Conservation (phyloP, 305 asterid genomes). For the Solanum hybrid region DNA sequence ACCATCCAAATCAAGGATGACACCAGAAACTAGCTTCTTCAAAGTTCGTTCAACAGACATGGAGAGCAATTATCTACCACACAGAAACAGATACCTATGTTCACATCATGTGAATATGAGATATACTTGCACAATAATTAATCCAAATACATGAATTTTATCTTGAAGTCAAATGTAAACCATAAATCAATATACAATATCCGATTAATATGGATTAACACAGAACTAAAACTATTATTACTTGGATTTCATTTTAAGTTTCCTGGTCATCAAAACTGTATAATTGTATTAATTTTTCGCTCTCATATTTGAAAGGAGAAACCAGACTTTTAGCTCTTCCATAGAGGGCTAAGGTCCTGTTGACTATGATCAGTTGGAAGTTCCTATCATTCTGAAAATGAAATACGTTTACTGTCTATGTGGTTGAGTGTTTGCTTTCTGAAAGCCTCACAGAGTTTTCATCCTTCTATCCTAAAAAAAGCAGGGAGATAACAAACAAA, state of each 20-base stretch:
- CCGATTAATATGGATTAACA: background rate
- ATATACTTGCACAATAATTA: background rate
- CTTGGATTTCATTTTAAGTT: background rate
- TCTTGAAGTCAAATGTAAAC: background rate
- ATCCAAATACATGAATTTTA: background rate
- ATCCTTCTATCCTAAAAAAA: background rate
- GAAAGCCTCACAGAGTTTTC: background rate
- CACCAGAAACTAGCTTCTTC: constrained; percentile 59
- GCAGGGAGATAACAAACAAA: background rate
- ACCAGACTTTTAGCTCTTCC: background rate
- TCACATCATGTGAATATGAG: background rate
- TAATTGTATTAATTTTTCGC: background rate
- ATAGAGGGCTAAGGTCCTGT: background rate
- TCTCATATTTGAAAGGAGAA: background rate
- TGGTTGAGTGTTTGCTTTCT: background rate
- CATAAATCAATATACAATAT: background rate
- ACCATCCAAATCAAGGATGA: constrained; percentile 92
- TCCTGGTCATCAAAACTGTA: background rate
- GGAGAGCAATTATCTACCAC: background rate
- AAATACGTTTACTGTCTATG: background rate
- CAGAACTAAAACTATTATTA: background rate
- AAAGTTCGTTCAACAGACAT: constrained; percentile 33
- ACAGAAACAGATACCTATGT: background rate
- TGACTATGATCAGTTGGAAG: background rate
- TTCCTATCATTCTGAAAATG: background rate